Evolutionary conservation across 495 filamentous ascomycete genomes (phyloP).

Genomic region (Chlorociboria aeruginascens): DNA sequence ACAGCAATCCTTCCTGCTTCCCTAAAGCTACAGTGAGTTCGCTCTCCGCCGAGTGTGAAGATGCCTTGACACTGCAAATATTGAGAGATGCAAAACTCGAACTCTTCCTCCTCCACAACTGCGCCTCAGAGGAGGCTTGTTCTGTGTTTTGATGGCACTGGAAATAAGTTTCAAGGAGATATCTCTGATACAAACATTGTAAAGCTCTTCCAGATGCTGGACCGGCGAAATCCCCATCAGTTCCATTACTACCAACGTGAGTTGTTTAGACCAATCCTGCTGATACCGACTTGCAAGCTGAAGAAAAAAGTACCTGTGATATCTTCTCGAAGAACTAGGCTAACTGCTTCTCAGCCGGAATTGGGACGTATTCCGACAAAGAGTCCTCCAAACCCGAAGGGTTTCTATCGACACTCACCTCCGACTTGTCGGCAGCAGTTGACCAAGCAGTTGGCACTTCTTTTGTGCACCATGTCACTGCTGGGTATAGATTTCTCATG

Average conservation of each 20-base stretch:
- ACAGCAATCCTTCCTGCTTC: no score
- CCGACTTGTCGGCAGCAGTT: slow-evolving; percentile 67
- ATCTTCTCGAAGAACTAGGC: no score
- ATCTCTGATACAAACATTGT: slow-evolving; percentile 79
- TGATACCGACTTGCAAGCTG: no score
- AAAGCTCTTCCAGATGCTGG: slow-evolving; percentile 67
- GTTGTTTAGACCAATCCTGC: no score
- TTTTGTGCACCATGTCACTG: slow-evolving; percentile 74
- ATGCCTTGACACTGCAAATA: no score
- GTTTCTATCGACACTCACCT: no score
- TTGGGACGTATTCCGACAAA: slow-evolving; percentile 25
- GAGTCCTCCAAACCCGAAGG: slow-evolving; percentile 23
- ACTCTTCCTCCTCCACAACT: no score
- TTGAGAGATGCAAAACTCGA: no score
- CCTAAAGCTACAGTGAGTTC: no score
- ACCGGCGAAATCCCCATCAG: slow-evolving; percentile 34
- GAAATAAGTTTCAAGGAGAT: slow-evolving; percentile 75
- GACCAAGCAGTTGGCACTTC: slow-evolving; percentile 74
- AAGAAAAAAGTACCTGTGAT: no score
- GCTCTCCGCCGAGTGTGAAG: no score
- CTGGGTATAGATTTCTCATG: slow-evolving; percentile 83
- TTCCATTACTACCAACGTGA: slow-evolving; percentile 66
- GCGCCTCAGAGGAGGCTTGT: slow-evolving; percentile 49
- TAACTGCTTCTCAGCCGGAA: no score
- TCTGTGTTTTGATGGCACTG: slow-evolving; percentile 83